phyloP scores from a whole-genome alignment of 1,284 basidiomycete species.

The Stygiomarasmius scandens region DNA sequence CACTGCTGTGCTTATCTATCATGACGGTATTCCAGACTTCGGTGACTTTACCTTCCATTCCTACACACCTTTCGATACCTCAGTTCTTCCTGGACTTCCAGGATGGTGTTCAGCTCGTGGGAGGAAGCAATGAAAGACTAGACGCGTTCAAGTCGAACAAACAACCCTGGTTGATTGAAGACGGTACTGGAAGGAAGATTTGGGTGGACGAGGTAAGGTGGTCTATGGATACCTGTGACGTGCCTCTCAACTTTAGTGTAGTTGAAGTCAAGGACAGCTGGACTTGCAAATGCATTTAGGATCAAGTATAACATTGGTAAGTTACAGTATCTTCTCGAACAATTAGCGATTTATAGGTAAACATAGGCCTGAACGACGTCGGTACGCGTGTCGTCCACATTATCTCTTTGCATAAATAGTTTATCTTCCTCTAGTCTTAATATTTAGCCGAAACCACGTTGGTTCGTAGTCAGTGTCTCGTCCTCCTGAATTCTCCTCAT shows the following conservation, averaged over 20 bases:
- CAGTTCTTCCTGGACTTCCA: constrained; percentile 70
- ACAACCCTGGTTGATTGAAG: constrained; percentile 61
- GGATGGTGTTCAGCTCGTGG: constrained; percentile 43
- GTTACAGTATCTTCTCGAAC: constrained; percentile 14
- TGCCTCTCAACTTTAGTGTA: constrained; percentile 23
- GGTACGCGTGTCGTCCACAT: constrained; percentile 39
- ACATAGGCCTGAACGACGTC: constrained; percentile 45
- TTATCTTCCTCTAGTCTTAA: constrained; percentile 44
- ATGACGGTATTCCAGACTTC: constrained; percentile 12
- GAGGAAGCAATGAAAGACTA: constrained; percentile 27
- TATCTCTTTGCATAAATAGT: not conserved
- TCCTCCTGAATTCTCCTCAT: not conserved
- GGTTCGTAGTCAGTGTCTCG: constrained; percentile 37
- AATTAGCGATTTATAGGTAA: not conserved
- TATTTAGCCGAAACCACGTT: constrained; percentile 64
- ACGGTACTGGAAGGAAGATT: constrained; percentile 47
- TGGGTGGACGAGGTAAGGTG: constrained; percentile 46
- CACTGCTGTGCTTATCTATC: no score
- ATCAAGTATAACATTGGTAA: constrained; percentile 44
- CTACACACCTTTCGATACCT: constrained; percentile 63
- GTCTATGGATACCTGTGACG: not conserved
- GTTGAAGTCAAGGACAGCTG: constrained; percentile 50
- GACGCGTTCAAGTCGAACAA: constrained; percentile 27
- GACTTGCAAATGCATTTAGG: constrained; percentile 56
- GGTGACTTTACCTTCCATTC: constrained; percentile 48